These are phyloP conservation scores for Durio zibethinus DNA, from an alignment of 345 rosid genomes.

Conservation along the genomic window DNA sequence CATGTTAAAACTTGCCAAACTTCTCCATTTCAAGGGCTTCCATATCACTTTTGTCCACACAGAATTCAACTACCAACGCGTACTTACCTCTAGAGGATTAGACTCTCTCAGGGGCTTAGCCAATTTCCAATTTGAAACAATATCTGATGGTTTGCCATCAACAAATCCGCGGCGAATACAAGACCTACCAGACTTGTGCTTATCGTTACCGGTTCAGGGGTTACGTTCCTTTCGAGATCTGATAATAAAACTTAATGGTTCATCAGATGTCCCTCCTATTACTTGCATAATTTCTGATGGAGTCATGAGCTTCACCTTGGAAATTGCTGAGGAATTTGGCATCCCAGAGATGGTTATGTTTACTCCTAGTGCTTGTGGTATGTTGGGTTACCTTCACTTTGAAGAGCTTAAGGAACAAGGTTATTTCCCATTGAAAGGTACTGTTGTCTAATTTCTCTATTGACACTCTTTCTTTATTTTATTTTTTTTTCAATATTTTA, in stretches of 20 bases:
- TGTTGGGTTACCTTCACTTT: slow-evolving; percentile 30
- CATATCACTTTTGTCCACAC: slow-evolving; percentile 18
- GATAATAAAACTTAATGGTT: slow-evolving; percentile 15
- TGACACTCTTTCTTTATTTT: neutral
- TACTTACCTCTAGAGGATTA: slow-evolving; percentile 23
- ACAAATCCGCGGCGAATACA: slow-evolving; percentile 5
- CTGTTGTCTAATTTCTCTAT: neutral
- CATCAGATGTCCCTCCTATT: slow-evolving; percentile 17
- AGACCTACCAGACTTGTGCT: slow-evolving; percentile 13
- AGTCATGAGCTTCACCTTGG: slow-evolving; percentile 32
- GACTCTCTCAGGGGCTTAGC: slow-evolving; percentile 21
- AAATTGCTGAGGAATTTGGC: slow-evolving; percentile 28
- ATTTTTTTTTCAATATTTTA: neutral
- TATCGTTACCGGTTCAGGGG: neutral
- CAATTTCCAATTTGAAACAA: slow-evolving; percentile 27
- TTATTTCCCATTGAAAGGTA: slow-evolving; percentile 43
- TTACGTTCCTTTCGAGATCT: slow-evolving; percentile 24
- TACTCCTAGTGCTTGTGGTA: slow-evolving; percentile 37
- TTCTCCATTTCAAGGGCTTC: slow-evolving; percentile 36
- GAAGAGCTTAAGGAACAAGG: slow-evolving; percentile 32
- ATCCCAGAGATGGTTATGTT: slow-evolving; percentile 25
- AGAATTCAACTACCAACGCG: slow-evolving; percentile 30
- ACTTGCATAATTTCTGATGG: slow-evolving; percentile 36
- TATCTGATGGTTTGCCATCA: slow-evolving; percentile 36
- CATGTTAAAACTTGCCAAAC: slow-evolving; percentile 30